These are phyloP conservation scores for Kluyveromyces aestuarii DNA, from an alignment of 805 yeast species.

Conservation along the genomic window DNA sequence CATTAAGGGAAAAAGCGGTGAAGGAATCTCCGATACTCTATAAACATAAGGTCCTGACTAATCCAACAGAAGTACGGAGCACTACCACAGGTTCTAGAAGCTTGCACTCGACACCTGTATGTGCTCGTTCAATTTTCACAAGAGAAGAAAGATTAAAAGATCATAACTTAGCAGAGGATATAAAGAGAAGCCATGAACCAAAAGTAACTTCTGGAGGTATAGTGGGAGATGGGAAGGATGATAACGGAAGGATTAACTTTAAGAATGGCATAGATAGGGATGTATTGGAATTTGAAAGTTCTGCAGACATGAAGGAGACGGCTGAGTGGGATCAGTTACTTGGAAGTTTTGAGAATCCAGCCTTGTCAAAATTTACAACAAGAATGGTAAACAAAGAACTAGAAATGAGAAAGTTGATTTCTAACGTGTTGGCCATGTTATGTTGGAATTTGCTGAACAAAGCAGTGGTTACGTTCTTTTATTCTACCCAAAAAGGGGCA, in stretches of 20 bases:
- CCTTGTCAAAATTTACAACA: slow-evolving; percentile 21
- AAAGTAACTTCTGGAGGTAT: neutral
- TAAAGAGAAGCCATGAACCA: neutral
- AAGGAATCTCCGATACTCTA: slow-evolving; percentile 24
- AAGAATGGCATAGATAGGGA: neutral
- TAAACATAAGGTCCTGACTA: slow-evolving; percentile 13
- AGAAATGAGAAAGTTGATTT: slow-evolving; percentile 27
- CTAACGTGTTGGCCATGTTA: slow-evolving; percentile 27
- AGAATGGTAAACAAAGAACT: slow-evolving; percentile 35
- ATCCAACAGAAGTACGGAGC: neutral
- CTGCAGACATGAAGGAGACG: neutral
- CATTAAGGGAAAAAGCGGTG: slow-evolving; percentile 15
- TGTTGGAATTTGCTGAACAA: slow-evolving; percentile 22
- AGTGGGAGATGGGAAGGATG: neutral
- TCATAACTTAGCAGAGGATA: neutral
- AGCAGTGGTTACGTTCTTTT: slow-evolving; percentile 11
- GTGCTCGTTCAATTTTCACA: neutral
- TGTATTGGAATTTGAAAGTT: neutral
- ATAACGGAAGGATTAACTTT: too few species aligned
- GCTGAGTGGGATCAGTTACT: slow-evolving; percentile 3
- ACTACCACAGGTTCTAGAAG: neutral
- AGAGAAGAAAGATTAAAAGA: neutral
- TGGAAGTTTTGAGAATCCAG: slow-evolving; percentile 26
- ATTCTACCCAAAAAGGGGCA: slow-evolving; percentile 11
- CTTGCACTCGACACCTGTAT: neutral